A percentile compares a stretch with the other conserved stretches of the same genome.
phyloP scores from a whole-genome alignment of 768 basidiomycete genomes.

The Pleurotus giganteus region DNA sequence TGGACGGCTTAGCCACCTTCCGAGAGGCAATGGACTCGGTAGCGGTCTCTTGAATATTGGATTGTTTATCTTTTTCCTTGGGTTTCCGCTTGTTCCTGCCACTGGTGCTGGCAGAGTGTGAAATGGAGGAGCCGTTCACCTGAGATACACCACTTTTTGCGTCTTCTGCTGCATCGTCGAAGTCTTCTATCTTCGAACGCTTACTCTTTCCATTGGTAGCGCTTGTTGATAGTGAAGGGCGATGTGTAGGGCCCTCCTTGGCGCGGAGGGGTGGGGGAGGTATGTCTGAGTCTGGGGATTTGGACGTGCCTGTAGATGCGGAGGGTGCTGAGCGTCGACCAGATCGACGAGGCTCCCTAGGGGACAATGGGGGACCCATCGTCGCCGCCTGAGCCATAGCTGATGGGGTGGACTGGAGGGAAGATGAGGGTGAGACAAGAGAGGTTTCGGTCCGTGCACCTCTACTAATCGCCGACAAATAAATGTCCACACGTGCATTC shows the following conservation, averaged over 20 bases:
- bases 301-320: conserved; percentile 62
- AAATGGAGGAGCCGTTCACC: conserved; percentile 21
- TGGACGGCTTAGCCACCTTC: not conserved
- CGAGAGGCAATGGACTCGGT: conserved; percentile 20
- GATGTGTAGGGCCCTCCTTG: conserved; percentile 42
- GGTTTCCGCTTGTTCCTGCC: conserved; percentile 61
- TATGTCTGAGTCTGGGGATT: conserved; percentile 72
- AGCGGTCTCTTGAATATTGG: conserved; percentile 18
- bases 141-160: conserved; percentile 43
- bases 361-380: conserved; percentile 79
- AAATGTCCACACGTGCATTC: conserved; percentile 10
- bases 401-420: conserved; percentile 9
- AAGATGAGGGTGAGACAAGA: conserved; percentile 11
- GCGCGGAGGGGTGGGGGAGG: conserved; percentile 32
- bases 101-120: conserved; percentile 29
- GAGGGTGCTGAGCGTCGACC: conserved; percentile 71
- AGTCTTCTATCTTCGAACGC: conserved; percentile 72
- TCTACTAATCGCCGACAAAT: conserved; percentile 11
- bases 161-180: conserved; percentile 60
- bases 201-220: conserved; percentile 46
- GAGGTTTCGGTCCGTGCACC: conserved; percentile 10
- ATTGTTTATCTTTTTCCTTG: conserved; percentile 52
- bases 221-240: conserved; percentile 39
- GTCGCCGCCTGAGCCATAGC: conserved; percentile 62
- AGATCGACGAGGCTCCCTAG: conserved; percentile 75